Evolutionary conservation across 345 rosid species (phyloP).

Genomic region (Bruguiera parviflora): DNA sequence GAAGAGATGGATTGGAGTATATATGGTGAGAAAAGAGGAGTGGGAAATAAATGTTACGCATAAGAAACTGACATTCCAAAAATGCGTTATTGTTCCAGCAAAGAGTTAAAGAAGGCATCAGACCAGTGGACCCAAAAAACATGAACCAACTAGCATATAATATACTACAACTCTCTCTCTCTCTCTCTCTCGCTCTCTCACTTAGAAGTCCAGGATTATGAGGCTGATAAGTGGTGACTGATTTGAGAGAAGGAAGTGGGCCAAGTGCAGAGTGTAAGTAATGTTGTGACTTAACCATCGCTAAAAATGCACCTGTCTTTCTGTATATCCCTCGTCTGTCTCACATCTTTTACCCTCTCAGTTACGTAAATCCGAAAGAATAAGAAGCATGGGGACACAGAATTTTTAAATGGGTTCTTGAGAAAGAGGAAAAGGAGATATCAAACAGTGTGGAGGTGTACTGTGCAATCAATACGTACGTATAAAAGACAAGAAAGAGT

Average conservation of each 20-base stretch:
- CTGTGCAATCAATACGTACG: conserved; percentile 20
- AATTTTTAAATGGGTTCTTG: conserved; percentile 10
- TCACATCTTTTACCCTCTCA: conserved; percentile 44
- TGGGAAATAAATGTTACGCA: conserved; percentile 19
- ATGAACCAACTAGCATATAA: background rate
- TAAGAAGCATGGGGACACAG: conserved; percentile 29
- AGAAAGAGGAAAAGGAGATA: background rate
- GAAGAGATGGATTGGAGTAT: conserved; percentile 14
- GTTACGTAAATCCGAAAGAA: conserved; percentile 37
- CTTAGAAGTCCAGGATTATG: conserved; percentile 4
- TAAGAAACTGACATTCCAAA: conserved; percentile 36
- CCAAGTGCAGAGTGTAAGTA: conserved; percentile 6
- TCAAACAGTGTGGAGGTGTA: background rate
- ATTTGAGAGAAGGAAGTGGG: conserved; percentile 27
- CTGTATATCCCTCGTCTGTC: conserved; percentile 15
- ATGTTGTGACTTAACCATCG: conserved; percentile 23
- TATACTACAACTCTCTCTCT: background rate
- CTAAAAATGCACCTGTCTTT: conserved; percentile 1
- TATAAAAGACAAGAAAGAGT: background rate
- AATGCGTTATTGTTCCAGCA: conserved; percentile 18
- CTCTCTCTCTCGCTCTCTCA: background rate
- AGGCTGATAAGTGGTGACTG: conserved; percentile 17
- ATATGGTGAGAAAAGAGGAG: conserved; percentile 14
- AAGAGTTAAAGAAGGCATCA: conserved; percentile 15
- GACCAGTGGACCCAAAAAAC: conserved; percentile 10